Evolutionary conservation across 768 basidiomycete species (phyloP).

Genomic region (Mrakia hoshinonis): DNA sequence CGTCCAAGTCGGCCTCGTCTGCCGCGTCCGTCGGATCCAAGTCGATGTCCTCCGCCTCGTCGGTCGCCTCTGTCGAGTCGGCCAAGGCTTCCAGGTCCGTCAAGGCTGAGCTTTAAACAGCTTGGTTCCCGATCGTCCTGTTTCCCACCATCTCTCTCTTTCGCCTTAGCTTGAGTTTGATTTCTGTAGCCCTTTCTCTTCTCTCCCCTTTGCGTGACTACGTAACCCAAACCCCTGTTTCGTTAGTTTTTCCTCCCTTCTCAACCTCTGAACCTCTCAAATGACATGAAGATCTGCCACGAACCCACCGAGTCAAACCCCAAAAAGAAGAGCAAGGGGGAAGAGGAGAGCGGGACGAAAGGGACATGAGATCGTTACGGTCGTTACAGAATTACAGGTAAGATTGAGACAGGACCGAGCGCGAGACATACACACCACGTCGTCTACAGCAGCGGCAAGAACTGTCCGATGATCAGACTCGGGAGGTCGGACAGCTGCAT

Average conservation of each 20-base stretch:
- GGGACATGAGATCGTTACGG: too few relatives aligned
- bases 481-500: slow-evolving; percentile 66
- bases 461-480: slow-evolving; percentile 66
- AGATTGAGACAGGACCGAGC: background rate
- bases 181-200: background rate
- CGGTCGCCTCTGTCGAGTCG: too few relatives aligned
- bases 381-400: background rate
- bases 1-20: slow-evolving; percentile 10
- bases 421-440: background rate
- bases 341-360: too few relatives aligned
- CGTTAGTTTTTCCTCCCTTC: background rate
- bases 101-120: slow-evolving; percentile 21
- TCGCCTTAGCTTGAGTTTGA: background rate
- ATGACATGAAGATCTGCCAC: background rate
- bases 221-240: too few relatives aligned
- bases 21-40: background rate
- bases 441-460: slow-evolving; percentile 13
- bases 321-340: background rate
- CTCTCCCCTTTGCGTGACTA: background rate
- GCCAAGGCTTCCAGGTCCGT: slow-evolving; percentile 14
- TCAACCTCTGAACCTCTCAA: background rate
- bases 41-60: too few relatives aligned
- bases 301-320: background rate
- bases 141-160: background rate
- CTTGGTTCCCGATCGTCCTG: background rate